Evolutionary conservation across 495 filamentous ascomycete species (phyloP).

Genomic region (Aspergillus indologenus): DNA sequence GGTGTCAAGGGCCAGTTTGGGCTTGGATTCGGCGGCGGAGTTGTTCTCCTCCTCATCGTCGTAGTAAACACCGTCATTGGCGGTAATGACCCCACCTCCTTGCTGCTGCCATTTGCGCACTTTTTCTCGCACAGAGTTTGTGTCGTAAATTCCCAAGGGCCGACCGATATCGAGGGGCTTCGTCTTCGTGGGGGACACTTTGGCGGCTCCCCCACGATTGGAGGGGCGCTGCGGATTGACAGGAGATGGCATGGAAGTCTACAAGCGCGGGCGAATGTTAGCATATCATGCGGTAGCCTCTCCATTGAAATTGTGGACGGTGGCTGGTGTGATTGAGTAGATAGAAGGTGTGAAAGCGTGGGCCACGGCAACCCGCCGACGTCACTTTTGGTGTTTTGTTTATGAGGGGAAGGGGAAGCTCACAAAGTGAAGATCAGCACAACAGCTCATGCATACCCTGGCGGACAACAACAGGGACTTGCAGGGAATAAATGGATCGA

Average conservation of each 20-base stretch:
- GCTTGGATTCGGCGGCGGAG: constrained; percentile 23
- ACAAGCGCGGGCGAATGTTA: constrained; percentile 12
- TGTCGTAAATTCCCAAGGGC: constrained; percentile 52
- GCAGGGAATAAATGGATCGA: neutral
- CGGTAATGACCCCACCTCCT: constrained; percentile 56
- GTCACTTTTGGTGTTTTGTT: constrained; percentile 20
- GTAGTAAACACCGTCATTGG: constrained; percentile 38
- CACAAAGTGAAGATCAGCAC: constrained; percentile 8
- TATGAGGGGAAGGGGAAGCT: constrained; percentile 7
- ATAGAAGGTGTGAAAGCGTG: neutral
- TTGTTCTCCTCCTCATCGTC: constrained; percentile 41
- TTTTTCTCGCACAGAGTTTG: constrained; percentile 61
- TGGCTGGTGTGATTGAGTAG: constrained; percentile 11
- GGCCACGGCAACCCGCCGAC: constrained; percentile 7
- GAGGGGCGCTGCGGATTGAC: constrained; percentile 42
- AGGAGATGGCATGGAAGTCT: constrained; percentile 47
- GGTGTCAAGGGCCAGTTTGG: constrained; percentile 28
- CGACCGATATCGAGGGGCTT: constrained; percentile 50
- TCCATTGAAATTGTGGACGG: constrained; percentile 3
- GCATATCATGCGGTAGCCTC: constrained; percentile 20
- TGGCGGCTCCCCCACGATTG: constrained; percentile 37
- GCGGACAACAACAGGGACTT: neutral
- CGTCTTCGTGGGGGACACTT: constrained; percentile 34
- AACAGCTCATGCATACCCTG: constrained; percentile 12
- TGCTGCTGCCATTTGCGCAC: constrained; percentile 75